Evolutionary conservation across 2,329 filamentous ascomycete species (phyloP).

Genomic region (Calonectria pseudoturangicola): DNA sequence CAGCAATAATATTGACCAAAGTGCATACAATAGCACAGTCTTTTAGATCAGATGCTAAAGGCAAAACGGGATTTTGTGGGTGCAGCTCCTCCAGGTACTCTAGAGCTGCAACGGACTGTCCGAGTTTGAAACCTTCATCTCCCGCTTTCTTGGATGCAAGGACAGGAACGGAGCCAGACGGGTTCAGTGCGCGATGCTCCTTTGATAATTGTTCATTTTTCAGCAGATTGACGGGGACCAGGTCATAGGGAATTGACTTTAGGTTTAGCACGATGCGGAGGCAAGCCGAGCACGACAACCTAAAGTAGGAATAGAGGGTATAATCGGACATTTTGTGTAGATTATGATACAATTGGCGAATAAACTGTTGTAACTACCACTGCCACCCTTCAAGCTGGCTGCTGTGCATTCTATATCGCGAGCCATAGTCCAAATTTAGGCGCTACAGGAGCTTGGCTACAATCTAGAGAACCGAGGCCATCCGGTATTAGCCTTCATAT

Average conservation of each 20-base stretch:
- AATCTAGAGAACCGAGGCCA: conserved; percentile 14
- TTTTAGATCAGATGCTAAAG: conserved; percentile 64
- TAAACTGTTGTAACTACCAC: background rate
- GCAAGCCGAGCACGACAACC: conserved; percentile 77
- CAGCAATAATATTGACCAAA: conserved; percentile 71
- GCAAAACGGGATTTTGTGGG: conserved; percentile 67
- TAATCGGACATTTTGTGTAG: conserved; percentile 52
- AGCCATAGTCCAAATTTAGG: background rate
- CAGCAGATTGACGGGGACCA: conserved; percentile 71
- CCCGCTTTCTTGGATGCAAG: conserved; percentile 63
- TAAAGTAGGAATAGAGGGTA: conserved; percentile 76
- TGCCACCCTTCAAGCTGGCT: background rate
- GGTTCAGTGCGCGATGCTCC: conserved; percentile 69
- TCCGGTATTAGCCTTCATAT: conserved; percentile 18
- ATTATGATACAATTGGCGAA: conserved; percentile 3
- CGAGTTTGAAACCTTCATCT: conserved; percentile 63
- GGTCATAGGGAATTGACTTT: conserved; percentile 70
- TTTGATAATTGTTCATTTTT: conserved; percentile 69
- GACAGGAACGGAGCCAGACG: conserved; percentile 73
- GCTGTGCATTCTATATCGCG: conserved; percentile 2
- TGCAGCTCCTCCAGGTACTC: conserved; percentile 77
- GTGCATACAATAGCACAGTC: conserved; percentile 71
- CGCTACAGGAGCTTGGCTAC: too few relatives aligned
- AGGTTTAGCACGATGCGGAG: conserved; percentile 76
- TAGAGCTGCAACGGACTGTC: conserved; percentile 75